Evolutionary conservation across 805 yeast species (phyloP).

Genomic region (Lipomyces mesembrius): DNA sequence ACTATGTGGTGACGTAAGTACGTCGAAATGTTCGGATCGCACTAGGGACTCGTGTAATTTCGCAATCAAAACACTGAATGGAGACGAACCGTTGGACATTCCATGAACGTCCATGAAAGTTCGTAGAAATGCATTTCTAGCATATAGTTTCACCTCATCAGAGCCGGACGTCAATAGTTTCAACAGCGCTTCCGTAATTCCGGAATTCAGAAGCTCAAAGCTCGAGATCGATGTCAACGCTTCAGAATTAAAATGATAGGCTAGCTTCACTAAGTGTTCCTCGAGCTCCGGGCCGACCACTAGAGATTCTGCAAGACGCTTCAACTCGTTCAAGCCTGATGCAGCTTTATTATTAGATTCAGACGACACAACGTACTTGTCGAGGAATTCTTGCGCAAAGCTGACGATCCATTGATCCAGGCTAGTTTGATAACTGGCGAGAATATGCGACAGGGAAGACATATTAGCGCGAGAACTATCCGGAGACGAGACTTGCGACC

Average conservation of each 20-base stretch:
- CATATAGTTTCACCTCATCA: conserved; percentile 16
- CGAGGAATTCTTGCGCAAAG: conserved; percentile 23
- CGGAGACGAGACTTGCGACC: neutral
- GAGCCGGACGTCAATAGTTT: conserved; percentile 34
- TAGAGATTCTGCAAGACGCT: conserved; percentile 35
- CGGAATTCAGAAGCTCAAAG: conserved; percentile 74
- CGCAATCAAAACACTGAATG: conserved; percentile 54
- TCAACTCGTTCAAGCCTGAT: conserved; percentile 40
- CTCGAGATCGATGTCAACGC: conserved; percentile 56
- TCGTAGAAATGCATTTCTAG: conserved; percentile 50
- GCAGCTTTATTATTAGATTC: conserved; percentile 40
- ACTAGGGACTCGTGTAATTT: conserved; percentile 75
- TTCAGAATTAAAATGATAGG: conserved; percentile 31
- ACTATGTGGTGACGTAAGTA: conserved; percentile 54
- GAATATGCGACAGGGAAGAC: conserved; percentile 6
- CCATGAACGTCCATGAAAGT: conserved; percentile 37
- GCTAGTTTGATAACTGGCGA: conserved; percentile 11
- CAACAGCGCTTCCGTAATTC: conserved; percentile 56
- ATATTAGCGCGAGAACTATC: conserved; percentile 7
- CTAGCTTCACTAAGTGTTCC: conserved; percentile 50
- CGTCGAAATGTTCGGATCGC: conserved; percentile 73
- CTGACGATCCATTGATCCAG: conserved; percentile 15
- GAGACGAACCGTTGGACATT: conserved; percentile 41
- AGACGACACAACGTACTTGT: conserved; percentile 13
- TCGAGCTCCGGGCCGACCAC: conserved; percentile 39